A percentile compares a stretch with the other conserved stretches of the same genome.
These are phyloP conservation scores for Sanghuangporus sanghuang DNA, from an alignment of 1,284 basidiomycete genomes.

Conservation along the genomic window DNA sequence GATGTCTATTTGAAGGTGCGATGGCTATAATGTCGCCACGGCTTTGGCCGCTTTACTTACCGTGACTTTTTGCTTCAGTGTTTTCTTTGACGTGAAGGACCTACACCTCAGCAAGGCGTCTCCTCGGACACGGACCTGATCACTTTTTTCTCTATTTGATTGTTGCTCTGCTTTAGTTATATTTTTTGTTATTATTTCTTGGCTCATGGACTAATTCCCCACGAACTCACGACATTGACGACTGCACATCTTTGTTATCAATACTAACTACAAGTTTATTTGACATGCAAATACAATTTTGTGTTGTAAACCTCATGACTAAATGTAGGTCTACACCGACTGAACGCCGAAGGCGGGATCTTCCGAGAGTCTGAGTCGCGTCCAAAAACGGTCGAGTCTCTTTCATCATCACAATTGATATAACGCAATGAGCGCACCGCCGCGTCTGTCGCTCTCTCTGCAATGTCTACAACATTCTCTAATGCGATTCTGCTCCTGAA, in stretches of 20 bases:
- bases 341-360: neutral
- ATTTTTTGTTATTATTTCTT: neutral
- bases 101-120: constrained; percentile 48
- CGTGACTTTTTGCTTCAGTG: constrained; percentile 47
- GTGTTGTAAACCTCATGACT: neutral
- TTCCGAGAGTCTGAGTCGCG: neutral
- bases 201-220: neutral
- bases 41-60: constrained; percentile 54
- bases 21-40: constrained; percentile 60
- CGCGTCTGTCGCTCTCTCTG: neutral
- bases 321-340: too few relatives aligned
- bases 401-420: neutral
- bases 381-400: neutral
- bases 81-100: constrained; percentile 65
- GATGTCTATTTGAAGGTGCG: constrained; percentile 46
- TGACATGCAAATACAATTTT: neutral
- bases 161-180: neutral
- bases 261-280: neutral
- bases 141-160: neutral
- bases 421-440: neutral
- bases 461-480: neutral
- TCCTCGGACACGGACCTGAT: constrained; percentile 37
- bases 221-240: constrained; percentile 8
- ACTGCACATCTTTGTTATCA: neutral
- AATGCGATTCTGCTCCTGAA: constrained; percentile 10